phyloP scores from a whole-genome alignment of 202 grass and related monocot genomes.

The Schoenoplectus triqueter region DNA sequence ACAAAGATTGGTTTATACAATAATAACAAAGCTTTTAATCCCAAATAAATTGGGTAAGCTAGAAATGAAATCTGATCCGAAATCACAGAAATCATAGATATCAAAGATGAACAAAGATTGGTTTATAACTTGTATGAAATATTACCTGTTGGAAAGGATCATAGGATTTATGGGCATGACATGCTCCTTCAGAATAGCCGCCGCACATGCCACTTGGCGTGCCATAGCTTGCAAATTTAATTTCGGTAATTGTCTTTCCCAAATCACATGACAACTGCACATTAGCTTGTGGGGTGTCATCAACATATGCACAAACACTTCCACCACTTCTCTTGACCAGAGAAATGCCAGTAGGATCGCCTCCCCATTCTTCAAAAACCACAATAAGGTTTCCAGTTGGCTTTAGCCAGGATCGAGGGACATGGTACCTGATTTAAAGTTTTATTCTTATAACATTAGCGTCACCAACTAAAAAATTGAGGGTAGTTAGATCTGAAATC shows the following conservation, averaged over 20 bases:
- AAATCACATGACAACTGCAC: constrained; percentile 72
- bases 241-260: constrained; percentile 66
- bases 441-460: constrained; percentile 7
- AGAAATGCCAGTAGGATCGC: constrained; percentile 67
- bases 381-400: constrained; percentile 91
- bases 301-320: constrained; percentile 79
- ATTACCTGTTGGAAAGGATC: constrained; percentile 92
- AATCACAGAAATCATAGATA: too few species aligned
- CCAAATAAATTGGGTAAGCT: too few species aligned
- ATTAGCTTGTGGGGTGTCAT: constrained; percentile 75
- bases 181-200: constrained; percentile 72
- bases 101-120: too few species aligned
- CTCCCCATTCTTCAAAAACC: constrained; percentile 93
- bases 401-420: constrained; percentile 93
- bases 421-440: constrained; percentile 72
- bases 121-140: not conserved
- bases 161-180: constrained; percentile 95
- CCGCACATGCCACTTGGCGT: constrained; percentile 78
- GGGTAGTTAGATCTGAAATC: not conserved
- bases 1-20: not conserved
- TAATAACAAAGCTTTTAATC: too few species aligned
- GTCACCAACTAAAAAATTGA: not conserved
- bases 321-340: constrained; percentile 79
- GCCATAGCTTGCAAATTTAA: constrained; percentile 98
- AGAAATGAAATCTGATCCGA: too few species aligned